Evolutionary conservation across 768 basidiomycete species (phyloP).

Genomic region (Royoungia palumana): DNA sequence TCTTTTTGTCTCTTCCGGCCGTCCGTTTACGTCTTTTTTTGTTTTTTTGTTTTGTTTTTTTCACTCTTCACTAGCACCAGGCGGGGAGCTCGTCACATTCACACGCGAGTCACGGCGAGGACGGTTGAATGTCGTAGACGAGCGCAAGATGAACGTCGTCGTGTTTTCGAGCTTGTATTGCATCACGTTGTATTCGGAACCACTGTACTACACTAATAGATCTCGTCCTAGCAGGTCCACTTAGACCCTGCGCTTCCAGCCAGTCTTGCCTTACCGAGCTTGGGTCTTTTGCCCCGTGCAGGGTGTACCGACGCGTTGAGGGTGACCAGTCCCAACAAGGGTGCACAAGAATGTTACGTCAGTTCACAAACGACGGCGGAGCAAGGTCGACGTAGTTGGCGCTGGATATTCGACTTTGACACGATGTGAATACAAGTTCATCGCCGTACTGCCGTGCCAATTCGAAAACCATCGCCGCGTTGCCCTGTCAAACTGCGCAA

Average conservation of each 20-base stretch:
- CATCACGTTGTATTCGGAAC: too few relatives aligned
- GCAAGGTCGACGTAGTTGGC: constrained; percentile 11
- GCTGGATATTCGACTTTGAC: constrained; percentile 32
- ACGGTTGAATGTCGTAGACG: constrained; percentile 5
- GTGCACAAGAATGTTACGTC: too few relatives aligned
- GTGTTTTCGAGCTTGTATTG: too few relatives aligned
- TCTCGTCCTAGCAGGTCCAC: too few relatives aligned
- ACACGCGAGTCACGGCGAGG: constrained; percentile 23
- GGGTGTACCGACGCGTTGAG: too few relatives aligned
- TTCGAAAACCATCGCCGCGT: constrained; percentile 43
- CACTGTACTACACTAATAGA: too few relatives aligned
- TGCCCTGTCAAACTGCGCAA: constrained; percentile 31
- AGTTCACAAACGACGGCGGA: too few relatives aligned
- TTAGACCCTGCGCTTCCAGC: too few relatives aligned
- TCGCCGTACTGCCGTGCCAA: constrained; percentile 45
- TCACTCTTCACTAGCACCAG: constrained; percentile 20
- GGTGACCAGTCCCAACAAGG: too few relatives aligned
- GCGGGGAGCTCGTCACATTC: constrained; percentile 27
- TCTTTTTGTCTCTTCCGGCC: neutral
- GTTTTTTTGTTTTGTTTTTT: neutral
- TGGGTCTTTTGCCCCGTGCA: too few relatives aligned
- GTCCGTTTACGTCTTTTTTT: neutral
- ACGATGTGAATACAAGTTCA: constrained; percentile 43
- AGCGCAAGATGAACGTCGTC: too few relatives aligned
- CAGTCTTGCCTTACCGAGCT: too few relatives aligned